phyloP scores from a whole-genome alignment of 371 early-diverging fungal species.

The Circinella minor region DNA sequence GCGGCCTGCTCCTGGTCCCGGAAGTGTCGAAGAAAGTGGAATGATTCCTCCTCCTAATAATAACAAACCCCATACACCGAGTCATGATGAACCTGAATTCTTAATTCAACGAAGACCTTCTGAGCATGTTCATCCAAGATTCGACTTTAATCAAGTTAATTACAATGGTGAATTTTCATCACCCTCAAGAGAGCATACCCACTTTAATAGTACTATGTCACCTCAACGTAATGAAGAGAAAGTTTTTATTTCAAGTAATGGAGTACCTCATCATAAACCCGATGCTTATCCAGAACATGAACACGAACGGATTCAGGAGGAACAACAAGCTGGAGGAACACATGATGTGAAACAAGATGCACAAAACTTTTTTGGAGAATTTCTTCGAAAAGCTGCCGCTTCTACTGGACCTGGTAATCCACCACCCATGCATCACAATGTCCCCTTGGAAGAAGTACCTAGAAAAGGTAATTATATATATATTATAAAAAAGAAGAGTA shows the following conservation, averaged over 20 bases:
- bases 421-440: background rate
- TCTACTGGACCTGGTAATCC: conserved; percentile 21
- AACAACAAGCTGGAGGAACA: conserved; percentile 5
- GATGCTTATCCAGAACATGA: conserved; percentile 17
- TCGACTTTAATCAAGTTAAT: background rate
- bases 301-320: background rate
- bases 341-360: conserved; percentile 47
- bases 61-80: conserved; percentile 17
- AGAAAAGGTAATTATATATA: conserved; percentile 15
- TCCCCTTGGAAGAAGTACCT: conserved; percentile 18
- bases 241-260: background rate
- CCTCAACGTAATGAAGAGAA: conserved; percentile 8
- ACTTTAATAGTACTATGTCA: background rate
- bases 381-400: conserved; percentile 70
- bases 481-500: too few species aligned
- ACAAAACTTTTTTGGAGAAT: conserved; percentile 72
- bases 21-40: conserved; percentile 4
- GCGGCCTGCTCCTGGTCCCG: conserved; percentile 16
- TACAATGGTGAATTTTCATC: background rate
- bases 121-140: conserved; percentile 1
- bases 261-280: conserved; percentile 13
- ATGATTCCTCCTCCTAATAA: background rate
- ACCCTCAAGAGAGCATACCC: background rate
- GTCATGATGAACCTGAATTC: conserved; percentile 6
- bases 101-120: conserved; percentile 5